A percentile compares a stretch with the other conserved stretches of the same genome.
Evolutionary conservation across 345 rosid genomes (phyloP).

Genomic region (Salix suchowensis): DNA sequence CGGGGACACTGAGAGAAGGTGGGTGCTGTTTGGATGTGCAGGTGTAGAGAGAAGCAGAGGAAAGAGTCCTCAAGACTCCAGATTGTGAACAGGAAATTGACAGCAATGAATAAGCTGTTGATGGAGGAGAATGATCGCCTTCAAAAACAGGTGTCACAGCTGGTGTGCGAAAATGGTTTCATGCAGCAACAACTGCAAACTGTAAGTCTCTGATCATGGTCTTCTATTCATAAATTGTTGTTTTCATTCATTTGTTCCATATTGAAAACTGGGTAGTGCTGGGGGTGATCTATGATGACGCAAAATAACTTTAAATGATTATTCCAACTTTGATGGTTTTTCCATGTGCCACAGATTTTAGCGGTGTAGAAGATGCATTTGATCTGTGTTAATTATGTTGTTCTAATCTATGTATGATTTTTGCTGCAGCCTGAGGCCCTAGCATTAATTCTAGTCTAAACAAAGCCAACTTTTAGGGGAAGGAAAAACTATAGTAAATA

Average conservation of each 20-base stretch:
- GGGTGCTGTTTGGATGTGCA: conserved; percentile 27
- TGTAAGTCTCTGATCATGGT: conserved; percentile 32
- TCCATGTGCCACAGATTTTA: not conserved
- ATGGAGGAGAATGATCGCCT: conserved; percentile 99
- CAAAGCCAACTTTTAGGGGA: not conserved
- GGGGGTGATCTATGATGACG: not conserved
- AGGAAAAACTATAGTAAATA: not conserved
- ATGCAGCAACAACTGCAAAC: conserved; percentile 86
- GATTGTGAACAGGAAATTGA: conserved; percentile 85
- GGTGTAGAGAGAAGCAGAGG: conserved; percentile 98
- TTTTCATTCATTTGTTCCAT: not conserved
- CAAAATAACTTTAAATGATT: not conserved
- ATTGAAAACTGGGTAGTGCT: not conserved
- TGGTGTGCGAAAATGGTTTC: conserved; percentile 86
- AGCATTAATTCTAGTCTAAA: not conserved
- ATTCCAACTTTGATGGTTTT: not conserved
- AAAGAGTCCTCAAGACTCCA: conserved; percentile 94
- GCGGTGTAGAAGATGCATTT: not conserved
- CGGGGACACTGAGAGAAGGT: conserved; percentile 16
- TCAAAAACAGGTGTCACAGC: conserved; percentile 97
- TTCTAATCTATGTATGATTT: not conserved
- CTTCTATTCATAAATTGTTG: not conserved
- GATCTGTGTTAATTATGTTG: not conserved
- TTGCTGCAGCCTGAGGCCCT: not conserved
- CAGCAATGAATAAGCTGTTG: conserved; percentile 94